Conservation (phyloP, 192 early-diverging fungal species). For the Tieghemiomyces parasiticus region DNA sequence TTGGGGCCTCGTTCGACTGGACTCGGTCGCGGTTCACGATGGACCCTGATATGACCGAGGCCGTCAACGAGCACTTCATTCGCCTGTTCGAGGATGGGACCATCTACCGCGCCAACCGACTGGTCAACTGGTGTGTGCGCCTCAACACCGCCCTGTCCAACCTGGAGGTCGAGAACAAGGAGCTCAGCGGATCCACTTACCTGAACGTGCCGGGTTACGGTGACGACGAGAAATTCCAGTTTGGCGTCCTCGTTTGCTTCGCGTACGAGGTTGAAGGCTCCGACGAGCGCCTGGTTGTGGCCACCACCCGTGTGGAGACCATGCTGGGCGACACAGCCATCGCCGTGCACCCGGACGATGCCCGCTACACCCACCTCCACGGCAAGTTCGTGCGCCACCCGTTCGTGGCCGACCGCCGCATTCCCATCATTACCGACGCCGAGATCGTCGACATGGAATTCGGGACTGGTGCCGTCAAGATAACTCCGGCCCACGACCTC, state of each 20-base stretch:
- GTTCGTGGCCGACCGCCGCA: slow-evolving; percentile 75
- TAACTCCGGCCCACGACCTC: slow-evolving; percentile 95
- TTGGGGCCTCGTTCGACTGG: slow-evolving; percentile 94
- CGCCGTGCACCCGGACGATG: slow-evolving; percentile 86
- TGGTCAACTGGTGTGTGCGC: slow-evolving; percentile 97
- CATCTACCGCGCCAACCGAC: slow-evolving; percentile 90
- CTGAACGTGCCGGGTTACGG: slow-evolving; percentile 86
- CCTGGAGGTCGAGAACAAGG: slow-evolving; percentile 88
- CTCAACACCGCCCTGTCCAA: slow-evolving; percentile 95
- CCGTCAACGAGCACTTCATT: slow-evolving; percentile 90
- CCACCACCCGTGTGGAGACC: slow-evolving; percentile 98
- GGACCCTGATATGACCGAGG: slow-evolving; percentile 64
- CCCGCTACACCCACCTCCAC: slow-evolving; percentile 86
- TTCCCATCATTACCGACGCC: slow-evolving; percentile 81
- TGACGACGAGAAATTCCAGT: slow-evolving; percentile 88
- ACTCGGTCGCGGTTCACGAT: slow-evolving; percentile 81
- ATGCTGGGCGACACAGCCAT: slow-evolving; percentile 98
- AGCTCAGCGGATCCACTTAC: slow-evolving; percentile 71
- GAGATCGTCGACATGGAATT: slow-evolving; percentile 79
- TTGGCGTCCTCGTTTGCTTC: slow-evolving; percentile 94
- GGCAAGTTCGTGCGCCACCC: slow-evolving; percentile 92
- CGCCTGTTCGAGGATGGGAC: slow-evolving; percentile 86
- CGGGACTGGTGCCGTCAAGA: slow-evolving; percentile 98
- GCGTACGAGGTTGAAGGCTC: slow-evolving; percentile 80
- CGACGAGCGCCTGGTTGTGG: slow-evolving; percentile 81